Conservation (phyloP, 768 basidiomycete genomes). For the Cyathus striatus region DNA sequence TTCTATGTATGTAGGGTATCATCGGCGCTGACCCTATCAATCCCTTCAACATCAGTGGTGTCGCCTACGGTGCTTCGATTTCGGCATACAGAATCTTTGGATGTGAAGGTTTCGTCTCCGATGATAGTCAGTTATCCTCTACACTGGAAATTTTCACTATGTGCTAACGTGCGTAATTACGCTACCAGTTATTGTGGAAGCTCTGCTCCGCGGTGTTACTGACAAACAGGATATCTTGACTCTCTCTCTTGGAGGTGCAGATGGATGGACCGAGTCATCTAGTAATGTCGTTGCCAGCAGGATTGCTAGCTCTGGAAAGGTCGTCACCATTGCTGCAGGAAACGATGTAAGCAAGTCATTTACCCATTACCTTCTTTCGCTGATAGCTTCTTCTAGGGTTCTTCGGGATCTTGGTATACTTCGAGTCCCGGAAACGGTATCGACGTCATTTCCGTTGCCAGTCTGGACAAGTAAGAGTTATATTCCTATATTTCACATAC, state of each 20-base stretch:
- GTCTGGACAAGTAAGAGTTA: constrained; percentile 42
- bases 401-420: constrained; percentile 58
- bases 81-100: constrained; percentile 57
- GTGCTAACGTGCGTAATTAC: too few species aligned
- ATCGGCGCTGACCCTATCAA: constrained; percentile 59
- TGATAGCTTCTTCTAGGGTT: constrained; percentile 26
- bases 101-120: constrained; percentile 44
- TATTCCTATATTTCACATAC: background rate
- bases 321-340: constrained; percentile 62
- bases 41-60: constrained; percentile 62
- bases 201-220: constrained; percentile 41
- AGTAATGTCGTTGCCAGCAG: constrained; percentile 53
- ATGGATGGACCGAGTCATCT: constrained; percentile 60
- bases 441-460: constrained; percentile 53
- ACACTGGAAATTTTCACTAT: background rate
- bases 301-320: constrained; percentile 49
- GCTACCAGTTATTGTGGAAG: constrained; percentile 34
- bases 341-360: constrained; percentile 28
- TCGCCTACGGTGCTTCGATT: constrained; percentile 56
- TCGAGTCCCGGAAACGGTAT: constrained; percentile 47
- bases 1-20: constrained; percentile 36
- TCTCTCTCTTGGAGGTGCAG: constrained; percentile 56
- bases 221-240: constrained; percentile 62
- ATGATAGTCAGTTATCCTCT: constrained; percentile 37
- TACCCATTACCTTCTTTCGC: background rate